Percentiles rank a stretch among this genome's conserved stretches.
These are phyloP conservation scores for Cinchona pubescens DNA, from an alignment of 257 asterid genomes.

Conservation along the genomic window DNA sequence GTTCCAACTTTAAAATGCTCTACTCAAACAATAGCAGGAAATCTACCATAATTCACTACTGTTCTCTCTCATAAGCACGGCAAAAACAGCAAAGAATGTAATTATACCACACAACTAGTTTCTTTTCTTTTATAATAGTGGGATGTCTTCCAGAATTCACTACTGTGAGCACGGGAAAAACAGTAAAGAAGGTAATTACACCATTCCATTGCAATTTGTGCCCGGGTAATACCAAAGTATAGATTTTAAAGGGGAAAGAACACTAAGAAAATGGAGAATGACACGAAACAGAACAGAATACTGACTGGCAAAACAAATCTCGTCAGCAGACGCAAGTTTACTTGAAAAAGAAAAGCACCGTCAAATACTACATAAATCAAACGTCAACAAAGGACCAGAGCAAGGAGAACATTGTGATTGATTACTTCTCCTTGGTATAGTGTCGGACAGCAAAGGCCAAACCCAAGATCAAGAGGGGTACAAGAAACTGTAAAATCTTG, in stretches of 20 bases:
- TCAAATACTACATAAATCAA: conserved; percentile 23
- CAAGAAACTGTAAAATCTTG: conserved; percentile 71
- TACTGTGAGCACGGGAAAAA: too few relatives aligned
- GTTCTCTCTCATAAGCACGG: too few relatives aligned
- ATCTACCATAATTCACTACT: too few relatives aligned
- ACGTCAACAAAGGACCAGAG: conserved; percentile 10
- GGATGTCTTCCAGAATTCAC: too few relatives aligned
- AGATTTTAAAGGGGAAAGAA: not conserved
- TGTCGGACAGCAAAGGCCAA: conserved; percentile 66
- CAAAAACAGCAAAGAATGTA: too few relatives aligned
- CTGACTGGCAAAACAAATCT: not conserved
- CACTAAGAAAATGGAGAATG: not conserved
- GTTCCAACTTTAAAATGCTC: too few relatives aligned
- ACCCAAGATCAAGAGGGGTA: conserved; percentile 75
- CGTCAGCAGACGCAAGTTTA: conserved; percentile 4
- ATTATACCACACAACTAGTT: too few relatives aligned
- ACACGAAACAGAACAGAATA: not conserved
- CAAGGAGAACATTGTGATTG: not conserved
- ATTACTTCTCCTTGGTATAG: conserved; percentile 72
- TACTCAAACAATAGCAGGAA: too few relatives aligned
- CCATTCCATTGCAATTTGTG: not conserved
- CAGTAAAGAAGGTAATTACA: not conserved
- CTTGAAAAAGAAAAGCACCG: not conserved
- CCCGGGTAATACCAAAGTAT: not conserved
- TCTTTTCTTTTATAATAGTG: too few relatives aligned